These are phyloP conservation scores for Stereum hirsutum DNA, from an alignment of 1,284 basidiomycete species.

Conservation along the genomic window DNA sequence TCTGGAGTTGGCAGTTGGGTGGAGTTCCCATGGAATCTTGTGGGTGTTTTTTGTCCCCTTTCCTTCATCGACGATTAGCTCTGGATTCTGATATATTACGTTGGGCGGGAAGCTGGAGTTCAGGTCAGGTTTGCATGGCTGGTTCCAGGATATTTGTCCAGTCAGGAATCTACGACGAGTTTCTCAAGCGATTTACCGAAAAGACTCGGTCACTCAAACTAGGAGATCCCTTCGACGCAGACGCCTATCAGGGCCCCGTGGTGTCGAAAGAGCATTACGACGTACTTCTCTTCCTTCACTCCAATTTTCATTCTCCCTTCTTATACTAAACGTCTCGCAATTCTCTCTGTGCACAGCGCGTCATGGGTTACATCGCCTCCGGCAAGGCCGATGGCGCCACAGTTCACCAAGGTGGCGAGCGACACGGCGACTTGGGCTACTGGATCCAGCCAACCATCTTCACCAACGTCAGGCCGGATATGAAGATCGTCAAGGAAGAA, in stretches of 20 bases:
- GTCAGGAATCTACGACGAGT: conserved; percentile 73
- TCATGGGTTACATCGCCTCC: conserved; percentile 84
- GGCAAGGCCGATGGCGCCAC: conserved; percentile 84
- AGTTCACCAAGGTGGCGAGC: conserved; percentile 69
- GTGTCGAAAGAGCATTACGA: conserved; percentile 66
- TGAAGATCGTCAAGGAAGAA: conserved; percentile 88
- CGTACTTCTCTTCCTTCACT: conserved; percentile 25
- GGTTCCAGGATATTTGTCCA: conserved; percentile 86
- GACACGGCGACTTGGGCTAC: conserved; percentile 66
- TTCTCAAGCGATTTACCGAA: conserved; percentile 52
- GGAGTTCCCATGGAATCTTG: conserved; percentile 79
- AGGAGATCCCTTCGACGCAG: conserved; percentile 73
- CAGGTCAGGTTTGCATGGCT: conserved; percentile 81
- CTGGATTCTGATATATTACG: too few relatives aligned
- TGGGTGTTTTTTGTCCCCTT: conserved; percentile 24
- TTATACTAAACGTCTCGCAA: too few relatives aligned
- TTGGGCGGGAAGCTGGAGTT: conserved; percentile 58
- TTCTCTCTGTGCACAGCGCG: too few relatives aligned
- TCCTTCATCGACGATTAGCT: conserved; percentile 1
- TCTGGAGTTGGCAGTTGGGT: conserved; percentile 73
- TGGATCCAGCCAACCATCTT: conserved; percentile 85
- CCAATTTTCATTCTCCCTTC: background rate
- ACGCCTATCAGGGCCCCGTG: conserved; percentile 83
- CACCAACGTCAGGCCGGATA: conserved; percentile 65
- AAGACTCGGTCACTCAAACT: conserved; percentile 51